Conservation (phyloP, 805 yeast species). For the Spathaspora passalidarum region DNA sequence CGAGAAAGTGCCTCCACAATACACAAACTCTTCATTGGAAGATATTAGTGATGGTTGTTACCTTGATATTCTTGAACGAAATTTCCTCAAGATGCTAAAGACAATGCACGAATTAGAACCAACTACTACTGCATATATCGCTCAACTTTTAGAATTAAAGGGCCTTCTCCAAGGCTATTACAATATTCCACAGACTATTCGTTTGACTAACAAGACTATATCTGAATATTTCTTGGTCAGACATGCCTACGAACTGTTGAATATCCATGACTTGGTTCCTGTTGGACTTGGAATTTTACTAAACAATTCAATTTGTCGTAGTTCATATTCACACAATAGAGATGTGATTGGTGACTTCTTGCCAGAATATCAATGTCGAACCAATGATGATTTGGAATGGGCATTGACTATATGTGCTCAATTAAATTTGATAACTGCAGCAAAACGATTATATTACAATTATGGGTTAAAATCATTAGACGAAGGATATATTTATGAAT, state of each 20-base stretch:
- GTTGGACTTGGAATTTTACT: slow-evolving; percentile 64
- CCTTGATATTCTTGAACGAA: slow-evolving; percentile 52
- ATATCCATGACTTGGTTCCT: slow-evolving; percentile 54
- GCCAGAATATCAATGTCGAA: slow-evolving; percentile 57
- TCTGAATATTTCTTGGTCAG: slow-evolving; percentile 55
- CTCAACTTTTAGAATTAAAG: slow-evolving; percentile 61
- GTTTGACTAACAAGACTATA: slow-evolving; percentile 25
- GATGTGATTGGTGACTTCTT: slow-evolving; percentile 52
- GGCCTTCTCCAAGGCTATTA: slow-evolving; percentile 50
- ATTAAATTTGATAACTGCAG: slow-evolving; percentile 56
- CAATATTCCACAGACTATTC: slow-evolving; percentile 4
- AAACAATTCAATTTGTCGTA: slow-evolving; percentile 39
- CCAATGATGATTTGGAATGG: slow-evolving; percentile 81
- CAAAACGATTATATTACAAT: slow-evolving; percentile 50
- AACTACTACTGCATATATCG: slow-evolving; percentile 60
- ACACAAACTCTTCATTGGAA: slow-evolving; percentile 25
- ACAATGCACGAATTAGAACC: slow-evolving; percentile 58
- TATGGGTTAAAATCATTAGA: slow-evolving; percentile 47
- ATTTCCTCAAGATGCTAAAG: slow-evolving; percentile 54
- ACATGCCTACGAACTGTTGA: slow-evolving; percentile 53
- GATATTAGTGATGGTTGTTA: slow-evolving; percentile 42
- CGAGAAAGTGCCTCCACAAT: slow-evolving; percentile 33
- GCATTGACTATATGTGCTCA: slow-evolving; percentile 69
- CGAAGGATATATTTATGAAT: slow-evolving; percentile 59
- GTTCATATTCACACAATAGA: slow-evolving; percentile 31